These are phyloP conservation scores for Populus nigra DNA, from an alignment of 345 rosid species.

Conservation along the genomic window DNA sequence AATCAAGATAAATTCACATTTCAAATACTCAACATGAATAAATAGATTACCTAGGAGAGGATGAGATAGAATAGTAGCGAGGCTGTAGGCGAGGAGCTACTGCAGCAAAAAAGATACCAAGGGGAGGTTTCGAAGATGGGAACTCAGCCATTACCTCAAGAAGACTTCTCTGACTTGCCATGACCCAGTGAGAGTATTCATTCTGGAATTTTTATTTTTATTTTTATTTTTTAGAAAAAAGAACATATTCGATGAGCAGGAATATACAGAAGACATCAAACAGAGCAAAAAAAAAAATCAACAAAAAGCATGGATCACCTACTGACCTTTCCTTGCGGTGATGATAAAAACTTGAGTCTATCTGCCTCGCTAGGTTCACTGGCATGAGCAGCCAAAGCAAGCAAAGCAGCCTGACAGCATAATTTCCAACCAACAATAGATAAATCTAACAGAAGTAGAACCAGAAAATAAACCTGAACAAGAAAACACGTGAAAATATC, in stretches of 20 bases:
- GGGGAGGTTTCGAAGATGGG: slow-evolving; percentile 33
- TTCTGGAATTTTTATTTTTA: slow-evolving; percentile 4
- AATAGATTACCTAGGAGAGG: slow-evolving; percentile 30
- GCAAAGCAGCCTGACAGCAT: slow-evolving; percentile 64
- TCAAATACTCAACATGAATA: neutral
- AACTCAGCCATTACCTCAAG: slow-evolving; percentile 37
- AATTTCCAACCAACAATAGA: slow-evolving; percentile 7
- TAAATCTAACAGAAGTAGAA: neutral
- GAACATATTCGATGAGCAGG: neutral
- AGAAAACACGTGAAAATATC: slow-evolving; percentile 2
- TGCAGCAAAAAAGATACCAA: slow-evolving; percentile 33
- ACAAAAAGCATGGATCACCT: neutral
- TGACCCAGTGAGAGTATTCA: slow-evolving; percentile 31
- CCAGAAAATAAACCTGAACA: slow-evolving; percentile 1
- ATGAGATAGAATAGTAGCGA: slow-evolving; percentile 35
- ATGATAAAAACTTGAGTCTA: slow-evolving; percentile 28
- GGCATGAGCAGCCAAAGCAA: slow-evolving; percentile 91
- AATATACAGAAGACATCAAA: neutral
- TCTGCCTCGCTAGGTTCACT: slow-evolving; percentile 78
- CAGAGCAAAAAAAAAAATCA: neutral
- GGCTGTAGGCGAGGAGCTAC: slow-evolving; percentile 35
- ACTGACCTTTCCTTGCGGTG: slow-evolving; percentile 29
- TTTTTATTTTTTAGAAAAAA: no score
- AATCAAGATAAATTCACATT: neutral
- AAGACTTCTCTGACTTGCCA: slow-evolving; percentile 37